phyloP scores from a whole-genome alignment of 2,329 filamentous ascomycete species.

The Apiospora phragmitis region DNA sequence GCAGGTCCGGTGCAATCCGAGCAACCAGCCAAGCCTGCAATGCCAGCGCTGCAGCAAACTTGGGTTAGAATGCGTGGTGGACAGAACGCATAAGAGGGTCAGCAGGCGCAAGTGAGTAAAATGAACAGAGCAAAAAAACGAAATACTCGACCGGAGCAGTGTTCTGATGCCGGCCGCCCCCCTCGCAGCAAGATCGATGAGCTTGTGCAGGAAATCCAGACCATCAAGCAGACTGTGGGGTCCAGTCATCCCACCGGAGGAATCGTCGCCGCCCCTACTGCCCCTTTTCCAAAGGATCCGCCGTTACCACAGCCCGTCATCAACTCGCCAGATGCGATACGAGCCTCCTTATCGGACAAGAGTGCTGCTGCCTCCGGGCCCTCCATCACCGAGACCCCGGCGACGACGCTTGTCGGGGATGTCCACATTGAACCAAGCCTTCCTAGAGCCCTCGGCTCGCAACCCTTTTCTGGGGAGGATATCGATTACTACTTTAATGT shows the following conservation, averaged over 20 bases:
- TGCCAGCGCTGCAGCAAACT: slow-evolving; percentile 34
- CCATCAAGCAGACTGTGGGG: slow-evolving; percentile 53
- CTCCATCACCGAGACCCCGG: background rate
- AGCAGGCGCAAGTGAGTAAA: slow-evolving; percentile 31
- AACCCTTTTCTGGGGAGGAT: slow-evolving; percentile 51
- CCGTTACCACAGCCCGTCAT: slow-evolving; percentile 4
- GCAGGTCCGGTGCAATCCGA: slow-evolving; percentile 35
- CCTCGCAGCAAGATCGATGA: slow-evolving; percentile 55
- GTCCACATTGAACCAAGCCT: slow-evolving; percentile 26
- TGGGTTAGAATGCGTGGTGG: slow-evolving; percentile 29
- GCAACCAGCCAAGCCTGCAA: slow-evolving; percentile 24
- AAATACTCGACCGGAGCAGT: background rate
- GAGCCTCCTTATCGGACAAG: background rate
- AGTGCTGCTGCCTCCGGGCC: background rate
- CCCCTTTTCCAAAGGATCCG: slow-evolving; percentile 3
- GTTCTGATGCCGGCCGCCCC: background rate
- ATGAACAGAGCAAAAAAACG: background rate
- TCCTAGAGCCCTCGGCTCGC: slow-evolving; percentile 46
- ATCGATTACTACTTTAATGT: slow-evolving; percentile 58
- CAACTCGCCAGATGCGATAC: background rate
- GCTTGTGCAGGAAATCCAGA: slow-evolving; percentile 54
- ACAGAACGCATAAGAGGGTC: slow-evolving; percentile 33
- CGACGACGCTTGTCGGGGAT: background rate
- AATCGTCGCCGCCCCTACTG: slow-evolving; percentile 15
- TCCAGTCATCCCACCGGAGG: slow-evolving; percentile 18